phyloP scores from a whole-genome alignment of 495 filamentous ascomycete species.

The Chaetomium tenue region DNA sequence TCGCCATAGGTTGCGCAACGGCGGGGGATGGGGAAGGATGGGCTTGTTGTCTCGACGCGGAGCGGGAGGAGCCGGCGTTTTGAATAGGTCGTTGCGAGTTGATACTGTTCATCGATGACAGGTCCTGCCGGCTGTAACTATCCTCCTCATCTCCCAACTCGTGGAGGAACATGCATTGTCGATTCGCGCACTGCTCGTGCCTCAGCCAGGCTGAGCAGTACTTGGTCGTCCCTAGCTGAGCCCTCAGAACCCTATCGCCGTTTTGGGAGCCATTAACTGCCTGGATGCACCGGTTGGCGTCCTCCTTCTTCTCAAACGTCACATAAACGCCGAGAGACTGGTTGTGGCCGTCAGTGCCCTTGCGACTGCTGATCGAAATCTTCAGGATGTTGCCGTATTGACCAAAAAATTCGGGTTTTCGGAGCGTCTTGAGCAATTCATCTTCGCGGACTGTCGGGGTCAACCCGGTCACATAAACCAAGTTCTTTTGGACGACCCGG shows the following conservation, averaged over 20 bases:
- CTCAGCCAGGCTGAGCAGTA: conserved; percentile 97
- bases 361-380: conserved; percentile 96
- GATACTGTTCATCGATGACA: conserved; percentile 92
- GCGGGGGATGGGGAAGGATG: conserved; percentile 54
- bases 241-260: conserved; percentile 79
- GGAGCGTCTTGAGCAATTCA: conserved; percentile 80
- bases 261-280: conserved; percentile 92
- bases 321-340: conserved; percentile 95
- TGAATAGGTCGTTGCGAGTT: conserved; percentile 68
- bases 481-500: conserved; percentile 94
- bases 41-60: conserved; percentile 50
- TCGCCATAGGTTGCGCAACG: conserved; percentile 67
- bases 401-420: conserved; percentile 89
- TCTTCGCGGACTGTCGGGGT: conserved; percentile 89
- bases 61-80: conserved; percentile 46
- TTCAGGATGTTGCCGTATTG: conserved; percentile 99
- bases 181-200: conserved; percentile 87
- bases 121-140: conserved; percentile 90
- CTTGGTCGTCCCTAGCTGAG: conserved; percentile 96
- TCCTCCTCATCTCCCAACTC: conserved; percentile 96
- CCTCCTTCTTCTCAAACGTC: conserved; percentile 83
- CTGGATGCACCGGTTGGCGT: conserved; percentile 83
- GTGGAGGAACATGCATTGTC: conserved; percentile 96
- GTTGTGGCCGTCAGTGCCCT: conserved; percentile 63
- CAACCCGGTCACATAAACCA: conserved; percentile 95